Evolutionary conservation across 1,284 basidiomycete species (phyloP).

Genomic region (Ceratorhiza oryzae-sativae): DNA sequence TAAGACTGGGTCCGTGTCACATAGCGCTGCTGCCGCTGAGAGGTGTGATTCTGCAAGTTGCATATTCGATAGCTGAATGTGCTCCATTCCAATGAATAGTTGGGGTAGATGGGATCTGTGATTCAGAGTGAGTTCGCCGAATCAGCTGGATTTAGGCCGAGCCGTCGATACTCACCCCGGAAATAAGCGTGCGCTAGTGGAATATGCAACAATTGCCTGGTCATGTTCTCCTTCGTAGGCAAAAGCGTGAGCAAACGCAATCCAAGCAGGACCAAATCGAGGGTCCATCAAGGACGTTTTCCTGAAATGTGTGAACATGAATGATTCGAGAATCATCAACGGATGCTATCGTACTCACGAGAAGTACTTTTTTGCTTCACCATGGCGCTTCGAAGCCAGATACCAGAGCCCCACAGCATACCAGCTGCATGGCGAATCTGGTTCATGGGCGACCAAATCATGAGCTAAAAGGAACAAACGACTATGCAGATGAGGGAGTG

Average conservation of each 20-base stretch:
- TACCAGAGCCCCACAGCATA: slow-evolving; percentile 99
- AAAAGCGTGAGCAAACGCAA: slow-evolving; percentile 97
- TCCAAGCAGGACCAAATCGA: slow-evolving; percentile 95
- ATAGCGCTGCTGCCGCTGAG: slow-evolving; percentile 78
- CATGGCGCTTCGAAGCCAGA: slow-evolving; percentile 82
- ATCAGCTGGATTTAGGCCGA: neutral
- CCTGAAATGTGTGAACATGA: slow-evolving; percentile 55
- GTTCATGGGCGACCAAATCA: slow-evolving; percentile 91
- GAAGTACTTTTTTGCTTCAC: slow-evolving; percentile 90
- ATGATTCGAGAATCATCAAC: slow-evolving; percentile 17
- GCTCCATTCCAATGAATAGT: slow-evolving; percentile 98
- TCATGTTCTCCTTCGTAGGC: slow-evolving; percentile 98
- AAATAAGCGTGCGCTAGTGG: slow-evolving; percentile 93
- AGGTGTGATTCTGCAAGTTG: slow-evolving; percentile 87
- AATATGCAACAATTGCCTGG: slow-evolving; percentile 97
- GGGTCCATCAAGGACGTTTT: slow-evolving; percentile 98
- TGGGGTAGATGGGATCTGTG: slow-evolving; percentile 88
- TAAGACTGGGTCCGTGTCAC: slow-evolving; percentile 85
- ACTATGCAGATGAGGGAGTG: slow-evolving; percentile 88
- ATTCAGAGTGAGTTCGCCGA: slow-evolving; percentile 35
- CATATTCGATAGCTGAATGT: slow-evolving; percentile 88
- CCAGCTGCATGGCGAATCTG: slow-evolving; percentile 93
- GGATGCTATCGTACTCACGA: slow-evolving; percentile 59
- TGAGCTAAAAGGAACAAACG: slow-evolving; percentile 95
- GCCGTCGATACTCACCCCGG: slow-evolving; percentile 71